phyloP scores from a whole-genome alignment of 148 eudicot genomes.

The Chenopodium formosanum region DNA sequence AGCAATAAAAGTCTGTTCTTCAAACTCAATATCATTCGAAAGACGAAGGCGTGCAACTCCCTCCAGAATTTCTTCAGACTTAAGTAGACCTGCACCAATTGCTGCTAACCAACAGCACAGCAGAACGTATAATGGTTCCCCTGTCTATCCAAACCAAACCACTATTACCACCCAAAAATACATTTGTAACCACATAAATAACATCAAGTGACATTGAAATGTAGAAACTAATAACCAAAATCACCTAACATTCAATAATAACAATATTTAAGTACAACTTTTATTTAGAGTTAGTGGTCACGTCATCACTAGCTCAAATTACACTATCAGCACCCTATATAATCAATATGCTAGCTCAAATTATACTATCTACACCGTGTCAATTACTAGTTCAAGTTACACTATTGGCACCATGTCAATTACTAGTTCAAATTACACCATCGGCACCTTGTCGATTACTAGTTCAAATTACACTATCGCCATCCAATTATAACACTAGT shows the following conservation, averaged over 20 bases:
- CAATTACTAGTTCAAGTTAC: too few species aligned
- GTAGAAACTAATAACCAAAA: not conserved
- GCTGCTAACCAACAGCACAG: constrained; percentile 96
- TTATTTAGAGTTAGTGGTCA: not conserved
- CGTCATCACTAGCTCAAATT: not conserved
- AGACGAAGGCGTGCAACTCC: constrained; percentile 85
- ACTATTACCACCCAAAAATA: not conserved
- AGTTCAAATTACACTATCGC: not conserved
- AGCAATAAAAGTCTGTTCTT: constrained; percentile 83
- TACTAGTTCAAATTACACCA: too few species aligned
- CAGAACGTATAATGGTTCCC: constrained; percentile 77
- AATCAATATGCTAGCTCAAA: not conserved
- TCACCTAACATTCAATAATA: too few species aligned
- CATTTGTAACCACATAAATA: not conserved
- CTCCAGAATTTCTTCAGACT: constrained; percentile 92
- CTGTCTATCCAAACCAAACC: constrained; percentile 40
- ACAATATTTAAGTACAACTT: not conserved
- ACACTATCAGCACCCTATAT: not conserved
- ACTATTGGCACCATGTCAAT: too few species aligned
- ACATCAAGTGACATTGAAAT: not conserved
- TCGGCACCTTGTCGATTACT: too few species aligned
- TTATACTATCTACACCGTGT: too few species aligned
- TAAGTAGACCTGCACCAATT: constrained; percentile 89
- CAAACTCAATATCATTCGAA: constrained; percentile 82
- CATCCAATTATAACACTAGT: too few species aligned